phyloP scores from a whole-genome alignment of 441 rosid genomes.

The Mallotus japonicus region DNA sequence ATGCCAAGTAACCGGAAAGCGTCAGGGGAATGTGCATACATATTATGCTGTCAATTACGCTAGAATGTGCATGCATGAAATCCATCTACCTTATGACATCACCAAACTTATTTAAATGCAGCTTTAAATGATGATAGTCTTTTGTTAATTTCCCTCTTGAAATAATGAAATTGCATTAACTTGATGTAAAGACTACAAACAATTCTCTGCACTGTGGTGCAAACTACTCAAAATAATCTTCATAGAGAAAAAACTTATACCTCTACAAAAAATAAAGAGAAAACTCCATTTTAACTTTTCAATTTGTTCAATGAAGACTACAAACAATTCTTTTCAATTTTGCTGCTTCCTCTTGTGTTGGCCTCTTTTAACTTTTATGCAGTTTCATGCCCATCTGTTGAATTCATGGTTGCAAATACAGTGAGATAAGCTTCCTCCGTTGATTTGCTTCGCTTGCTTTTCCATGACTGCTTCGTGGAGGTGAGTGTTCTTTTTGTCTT shows the following conservation, averaged over 20 bases:
- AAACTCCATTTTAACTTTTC: too few relatives aligned
- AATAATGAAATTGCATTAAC: background rate
- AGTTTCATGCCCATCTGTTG: constrained; percentile 60
- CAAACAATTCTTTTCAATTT: constrained; percentile 25
- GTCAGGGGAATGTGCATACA: constrained; percentile 5
- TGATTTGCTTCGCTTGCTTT: constrained; percentile 66
- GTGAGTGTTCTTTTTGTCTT: constrained; percentile 39
- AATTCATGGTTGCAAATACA: constrained; percentile 41
- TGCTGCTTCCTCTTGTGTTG: constrained; percentile 33
- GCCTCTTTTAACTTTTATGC: constrained; percentile 64
- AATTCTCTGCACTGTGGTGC: background rate
- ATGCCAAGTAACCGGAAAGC: background rate
- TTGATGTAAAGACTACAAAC: background rate
- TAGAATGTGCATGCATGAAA: background rate
- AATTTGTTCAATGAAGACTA: too few relatives aligned
- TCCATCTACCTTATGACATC: constrained; percentile 39
- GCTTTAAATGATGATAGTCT: constrained; percentile 34
- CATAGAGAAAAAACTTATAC: constrained; percentile 35
- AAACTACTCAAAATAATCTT: constrained; percentile 2
- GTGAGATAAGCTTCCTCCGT: constrained; percentile 41
- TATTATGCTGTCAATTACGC: too few relatives aligned
- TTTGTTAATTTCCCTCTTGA: constrained; percentile 7
- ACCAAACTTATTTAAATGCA: constrained; percentile 34
- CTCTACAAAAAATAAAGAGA: too few relatives aligned
- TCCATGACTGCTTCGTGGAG: constrained; percentile 85